Conservation (phyloP, 148 eudicot species). For the Cornus kousa region DNA sequence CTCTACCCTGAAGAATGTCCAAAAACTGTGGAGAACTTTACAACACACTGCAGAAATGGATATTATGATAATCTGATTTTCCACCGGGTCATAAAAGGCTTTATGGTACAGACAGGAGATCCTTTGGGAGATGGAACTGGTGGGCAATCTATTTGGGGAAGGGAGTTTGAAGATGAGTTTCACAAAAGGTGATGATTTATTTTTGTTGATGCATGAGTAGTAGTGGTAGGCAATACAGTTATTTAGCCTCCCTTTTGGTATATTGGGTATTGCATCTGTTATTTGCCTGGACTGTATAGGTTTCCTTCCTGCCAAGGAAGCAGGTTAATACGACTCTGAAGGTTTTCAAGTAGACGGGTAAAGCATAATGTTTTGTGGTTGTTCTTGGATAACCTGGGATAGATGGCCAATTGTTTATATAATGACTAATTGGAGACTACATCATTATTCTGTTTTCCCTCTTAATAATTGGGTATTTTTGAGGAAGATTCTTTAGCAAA, state of each 20-base stretch:
- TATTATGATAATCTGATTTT: conserved; percentile 96
- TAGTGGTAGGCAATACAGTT: background rate
- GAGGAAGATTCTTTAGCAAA: background rate
- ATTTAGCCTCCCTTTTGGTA: background rate
- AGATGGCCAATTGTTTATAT: too few relatives aligned
- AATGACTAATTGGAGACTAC: background rate
- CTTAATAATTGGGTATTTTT: background rate
- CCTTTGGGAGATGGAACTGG: conserved; percentile 99
- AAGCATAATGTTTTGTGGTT: too few relatives aligned
- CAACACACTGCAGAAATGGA: conserved; percentile 96
- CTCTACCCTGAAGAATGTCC: conserved; percentile 99
- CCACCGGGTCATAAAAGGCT: conserved; percentile 95
- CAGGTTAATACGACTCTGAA: too few relatives aligned
- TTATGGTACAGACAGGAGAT: conserved; percentile 99
- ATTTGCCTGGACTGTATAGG: too few relatives aligned
- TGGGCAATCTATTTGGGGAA: conserved; percentile 99
- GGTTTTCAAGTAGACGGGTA: too few relatives aligned
- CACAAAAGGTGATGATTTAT: conserved; percentile 74
- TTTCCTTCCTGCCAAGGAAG: too few relatives aligned
- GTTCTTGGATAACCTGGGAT: too few relatives aligned
- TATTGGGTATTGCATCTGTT: too few relatives aligned
- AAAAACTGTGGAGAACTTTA: conserved; percentile 96
- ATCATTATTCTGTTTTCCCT: background rate
- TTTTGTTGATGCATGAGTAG: background rate
- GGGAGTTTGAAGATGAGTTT: conserved; percentile 97